These are phyloP conservation scores for Aphanomyces cochlioides DNA, from an alignment of 352 stramenopile species.

Conservation along the genomic window DNA sequence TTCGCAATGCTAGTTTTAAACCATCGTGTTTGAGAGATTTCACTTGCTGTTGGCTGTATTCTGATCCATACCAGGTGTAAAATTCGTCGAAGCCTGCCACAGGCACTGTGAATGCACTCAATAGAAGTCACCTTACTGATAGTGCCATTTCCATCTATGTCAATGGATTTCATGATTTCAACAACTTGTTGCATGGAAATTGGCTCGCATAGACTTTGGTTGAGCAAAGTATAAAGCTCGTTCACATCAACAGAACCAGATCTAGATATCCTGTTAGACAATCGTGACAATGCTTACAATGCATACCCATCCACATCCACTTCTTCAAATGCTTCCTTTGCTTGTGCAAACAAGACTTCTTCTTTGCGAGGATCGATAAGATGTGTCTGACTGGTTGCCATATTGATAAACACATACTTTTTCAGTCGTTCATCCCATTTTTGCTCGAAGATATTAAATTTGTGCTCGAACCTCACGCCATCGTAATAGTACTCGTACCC, in stretches of 20 bases:
- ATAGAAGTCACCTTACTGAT: background rate
- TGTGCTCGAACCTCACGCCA: slow-evolving; percentile 44
- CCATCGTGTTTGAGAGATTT: slow-evolving; percentile 22
- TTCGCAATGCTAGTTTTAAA: slow-evolving; percentile 21
- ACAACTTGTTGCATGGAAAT: slow-evolving; percentile 22
- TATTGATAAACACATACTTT: slow-evolving; percentile 41
- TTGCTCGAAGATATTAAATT: slow-evolving; percentile 40
- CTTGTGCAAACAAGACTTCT: slow-evolving; percentile 20
- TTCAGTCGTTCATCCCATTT: slow-evolving; percentile 36
- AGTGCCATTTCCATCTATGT: slow-evolving; percentile 21
- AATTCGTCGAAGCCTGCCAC: slow-evolving; percentile 28
- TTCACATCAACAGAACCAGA: slow-evolving; percentile 19
- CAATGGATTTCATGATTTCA: slow-evolving; percentile 14
- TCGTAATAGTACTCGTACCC: slow-evolving; percentile 62
- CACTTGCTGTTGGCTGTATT: slow-evolving; percentile 25
- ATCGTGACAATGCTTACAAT: background rate
- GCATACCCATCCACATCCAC: slow-evolving; percentile 19
- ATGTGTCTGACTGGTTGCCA: background rate
- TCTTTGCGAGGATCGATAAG: slow-evolving; percentile 24
- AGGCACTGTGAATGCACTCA: background rate
- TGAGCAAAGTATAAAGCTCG: slow-evolving; percentile 21
- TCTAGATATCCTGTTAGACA: background rate
- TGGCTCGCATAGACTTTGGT: slow-evolving; percentile 25
- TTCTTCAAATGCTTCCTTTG: slow-evolving; percentile 19
- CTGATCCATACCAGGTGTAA: slow-evolving; percentile 23